Conservation (phyloP, 805 yeast species). For the Zygosaccharomyces gambellarensis region DNA sequence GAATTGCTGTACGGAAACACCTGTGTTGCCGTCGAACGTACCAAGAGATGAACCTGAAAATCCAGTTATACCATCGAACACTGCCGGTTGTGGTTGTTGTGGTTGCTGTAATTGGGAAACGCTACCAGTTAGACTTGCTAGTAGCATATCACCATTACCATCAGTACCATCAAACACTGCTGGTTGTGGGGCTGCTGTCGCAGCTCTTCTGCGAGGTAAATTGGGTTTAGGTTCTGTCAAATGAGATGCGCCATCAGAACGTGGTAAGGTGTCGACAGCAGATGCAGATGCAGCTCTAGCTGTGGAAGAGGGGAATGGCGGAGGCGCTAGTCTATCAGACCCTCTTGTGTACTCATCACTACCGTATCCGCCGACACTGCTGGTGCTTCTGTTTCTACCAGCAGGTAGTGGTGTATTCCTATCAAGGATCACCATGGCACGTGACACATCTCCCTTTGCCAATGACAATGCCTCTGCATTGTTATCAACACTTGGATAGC, state of each 20-base stretch:
- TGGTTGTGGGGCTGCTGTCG: slow-evolving; percentile 32
- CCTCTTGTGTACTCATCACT: slow-evolving; percentile 1
- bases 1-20: slow-evolving; percentile 49
- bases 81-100: slow-evolving; percentile 24
- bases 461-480: slow-evolving; percentile 59
- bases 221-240: slow-evolving; percentile 24
- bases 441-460: slow-evolving; percentile 53
- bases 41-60: slow-evolving; percentile 23
- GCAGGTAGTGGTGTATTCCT: slow-evolving; percentile 26
- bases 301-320: slow-evolving; percentile 31
- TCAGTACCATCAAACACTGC: slow-evolving; percentile 35
- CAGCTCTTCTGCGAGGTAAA: slow-evolving; percentile 39
- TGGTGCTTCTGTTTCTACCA: slow-evolving; percentile 33
- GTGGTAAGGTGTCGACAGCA: background rate
- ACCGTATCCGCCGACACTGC: background rate
- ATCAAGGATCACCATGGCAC: slow-evolving; percentile 55
- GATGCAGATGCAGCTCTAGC: slow-evolving; percentile 19
- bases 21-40: slow-evolving; percentile 24
- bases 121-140: slow-evolving; percentile 11
- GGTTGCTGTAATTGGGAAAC: slow-evolving; percentile 22
- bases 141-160: slow-evolving; percentile 12
- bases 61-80: slow-evolving; percentile 22
- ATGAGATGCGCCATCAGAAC: slow-evolving; percentile 1
- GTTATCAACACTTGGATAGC: slow-evolving; percentile 52
- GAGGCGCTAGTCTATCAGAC: background rate